phyloP scores from a whole-genome alignment of 768 basidiomycete species.

The Auricularia sp. region DNA sequence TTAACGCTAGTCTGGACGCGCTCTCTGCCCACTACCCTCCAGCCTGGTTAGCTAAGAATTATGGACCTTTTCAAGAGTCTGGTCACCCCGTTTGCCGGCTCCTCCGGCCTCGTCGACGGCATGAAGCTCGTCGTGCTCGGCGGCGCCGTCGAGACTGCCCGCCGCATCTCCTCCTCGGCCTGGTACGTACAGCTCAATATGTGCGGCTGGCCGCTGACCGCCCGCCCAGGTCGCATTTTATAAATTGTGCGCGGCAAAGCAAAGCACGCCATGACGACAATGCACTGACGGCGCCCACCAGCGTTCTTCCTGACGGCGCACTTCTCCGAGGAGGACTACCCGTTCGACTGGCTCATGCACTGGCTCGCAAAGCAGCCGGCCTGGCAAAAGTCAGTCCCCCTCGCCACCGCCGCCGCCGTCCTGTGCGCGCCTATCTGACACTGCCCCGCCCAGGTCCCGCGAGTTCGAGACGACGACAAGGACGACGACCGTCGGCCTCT shows the following conservation, averaged over 20 bases:
- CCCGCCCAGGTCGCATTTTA: conserved; percentile 60
- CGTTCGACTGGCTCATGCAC: conserved; percentile 86
- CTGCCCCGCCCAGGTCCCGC: conserved; percentile 34
- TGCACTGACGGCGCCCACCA: conserved; percentile 13
- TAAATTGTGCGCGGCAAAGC: conserved; percentile 53
- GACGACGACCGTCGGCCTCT: conserved; percentile 38
- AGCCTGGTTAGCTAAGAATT: too few relatives aligned
- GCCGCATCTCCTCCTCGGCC: conserved; percentile 70
- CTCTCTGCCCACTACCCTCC: too few relatives aligned
- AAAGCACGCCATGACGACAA: conserved; percentile 7
- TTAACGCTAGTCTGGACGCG: background rate
- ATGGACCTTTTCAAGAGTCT: conserved; percentile 80
- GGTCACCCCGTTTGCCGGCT: conserved; percentile 69
- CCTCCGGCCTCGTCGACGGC: conserved; percentile 75
- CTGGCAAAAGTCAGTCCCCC: conserved; percentile 50
- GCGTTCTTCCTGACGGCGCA: conserved; percentile 85
- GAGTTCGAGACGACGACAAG: conserved; percentile 86
- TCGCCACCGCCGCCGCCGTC: background rate
- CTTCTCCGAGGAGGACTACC: conserved; percentile 84
- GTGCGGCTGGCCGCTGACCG: too few relatives aligned
- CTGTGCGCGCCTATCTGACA: background rate
- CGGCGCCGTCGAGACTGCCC: conserved; percentile 78
- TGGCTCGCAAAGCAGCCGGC: conserved; percentile 76
- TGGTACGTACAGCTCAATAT: conserved; percentile 34
- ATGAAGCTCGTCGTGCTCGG: conserved; percentile 85